Conservation (phyloP, 2,329 filamentous ascomycete species). For the Dryadomyces quercus-mongolicae region DNA sequence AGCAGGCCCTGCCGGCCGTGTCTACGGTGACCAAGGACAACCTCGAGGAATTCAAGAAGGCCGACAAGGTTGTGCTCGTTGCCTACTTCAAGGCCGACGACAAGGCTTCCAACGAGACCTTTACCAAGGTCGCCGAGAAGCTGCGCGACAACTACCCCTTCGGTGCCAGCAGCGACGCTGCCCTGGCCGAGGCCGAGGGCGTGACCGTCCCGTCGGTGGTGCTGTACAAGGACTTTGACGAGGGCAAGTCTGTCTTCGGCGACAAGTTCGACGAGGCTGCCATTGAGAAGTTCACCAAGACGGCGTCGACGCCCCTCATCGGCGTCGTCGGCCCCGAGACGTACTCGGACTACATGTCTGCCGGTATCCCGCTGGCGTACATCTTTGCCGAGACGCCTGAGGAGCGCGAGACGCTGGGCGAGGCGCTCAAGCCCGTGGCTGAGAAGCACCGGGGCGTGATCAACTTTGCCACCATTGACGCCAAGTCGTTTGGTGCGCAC, state of each 20-base stretch:
- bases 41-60: conserved; percentile 90
- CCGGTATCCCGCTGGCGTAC: conserved; percentile 87
- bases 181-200: conserved; percentile 78
- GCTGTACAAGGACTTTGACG: conserved; percentile 95
- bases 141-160: conserved; percentile 90
- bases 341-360: conserved; percentile 87
- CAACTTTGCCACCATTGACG: conserved; percentile 98
- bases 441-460: conserved; percentile 86
- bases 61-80: conserved; percentile 91
- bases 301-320: conserved; percentile 75
- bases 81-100: conserved; percentile 73
- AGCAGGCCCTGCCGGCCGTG: conserved; percentile 90
- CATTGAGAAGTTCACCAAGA: conserved; percentile 75
- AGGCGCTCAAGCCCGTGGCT: conserved; percentile 72
- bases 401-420: conserved; percentile 70
- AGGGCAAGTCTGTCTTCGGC: conserved; percentile 78
- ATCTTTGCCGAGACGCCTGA: conserved; percentile 91
- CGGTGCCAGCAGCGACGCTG: conserved; percentile 72
- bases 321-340: conserved; percentile 96
- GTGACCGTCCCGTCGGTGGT: conserved; percentile 79
- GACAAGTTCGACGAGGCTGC: conserved; percentile 72
- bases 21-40: conserved; percentile 71
- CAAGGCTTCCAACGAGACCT: conserved; percentile 81
- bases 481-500: conserved; percentile 86
- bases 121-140: conserved; percentile 57